Percentiles rank a stretch among this genome's conserved stretches.
Conservation (phyloP, 257 asterid species). For the Ajuga chamaepitys region DNA sequence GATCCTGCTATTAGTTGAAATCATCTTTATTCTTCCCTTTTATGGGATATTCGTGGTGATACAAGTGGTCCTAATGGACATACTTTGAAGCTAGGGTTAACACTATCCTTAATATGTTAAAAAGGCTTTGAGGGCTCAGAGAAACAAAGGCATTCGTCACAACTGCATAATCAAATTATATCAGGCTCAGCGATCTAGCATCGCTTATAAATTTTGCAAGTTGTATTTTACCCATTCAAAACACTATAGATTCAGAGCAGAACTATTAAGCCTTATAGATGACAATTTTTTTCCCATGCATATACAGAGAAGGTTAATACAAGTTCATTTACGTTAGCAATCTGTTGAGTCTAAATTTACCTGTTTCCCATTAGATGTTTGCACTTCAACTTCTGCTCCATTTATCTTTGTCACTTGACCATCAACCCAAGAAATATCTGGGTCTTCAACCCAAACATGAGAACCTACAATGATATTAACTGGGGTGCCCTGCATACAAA, state of each 20-base stretch:
- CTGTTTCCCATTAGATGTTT: constrained; percentile 57
- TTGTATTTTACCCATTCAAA: too few species aligned
- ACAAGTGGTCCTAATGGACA: not conserved
- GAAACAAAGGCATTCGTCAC: not conserved
- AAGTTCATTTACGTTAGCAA: not conserved
- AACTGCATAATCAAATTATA: not conserved
- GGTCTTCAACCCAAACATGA: constrained; percentile 92
- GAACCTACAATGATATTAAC: constrained; percentile 78
- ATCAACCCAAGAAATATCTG: constrained; percentile 65
- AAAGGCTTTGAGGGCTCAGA: not conserved
- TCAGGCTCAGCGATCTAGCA: too few species aligned
- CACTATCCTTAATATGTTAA: not conserved
- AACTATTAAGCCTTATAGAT: not conserved
- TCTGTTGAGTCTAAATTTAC: constrained; percentile 24
- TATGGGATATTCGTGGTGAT: not conserved
- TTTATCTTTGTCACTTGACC: constrained; percentile 72
- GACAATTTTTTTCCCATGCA: not conserved
- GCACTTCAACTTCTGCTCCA: constrained; percentile 63
- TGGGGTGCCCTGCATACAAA: constrained; percentile 73
- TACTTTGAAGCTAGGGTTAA: not conserved
- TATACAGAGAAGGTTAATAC: not conserved
- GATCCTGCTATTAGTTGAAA: not conserved
- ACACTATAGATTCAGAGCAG: too few species aligned
- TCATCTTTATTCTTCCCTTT: not conserved
- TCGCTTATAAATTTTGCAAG: not conserved